Conservation (phyloP, 169 alveolate species). For the Plasmodium adleri region DNA sequence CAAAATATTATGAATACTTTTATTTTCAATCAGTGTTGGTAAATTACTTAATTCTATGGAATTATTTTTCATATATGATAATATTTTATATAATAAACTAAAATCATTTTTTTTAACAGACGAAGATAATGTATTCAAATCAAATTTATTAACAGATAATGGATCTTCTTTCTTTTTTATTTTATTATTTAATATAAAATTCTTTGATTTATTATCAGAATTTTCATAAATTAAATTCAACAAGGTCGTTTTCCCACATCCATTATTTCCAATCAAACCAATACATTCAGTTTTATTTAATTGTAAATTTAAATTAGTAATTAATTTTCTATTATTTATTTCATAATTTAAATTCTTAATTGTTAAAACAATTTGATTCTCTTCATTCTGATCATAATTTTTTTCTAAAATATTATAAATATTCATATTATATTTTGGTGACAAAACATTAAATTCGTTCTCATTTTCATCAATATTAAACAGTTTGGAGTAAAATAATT, state of each 20-base stretch:
- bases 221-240: constrained; percentile 74
- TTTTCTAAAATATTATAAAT: constrained; percentile 60
- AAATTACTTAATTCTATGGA: constrained; percentile 20
- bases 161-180: background rate
- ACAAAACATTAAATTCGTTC: constrained; percentile 17
- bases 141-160: background rate
- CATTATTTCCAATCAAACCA: constrained; percentile 87
- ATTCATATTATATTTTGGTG: constrained; percentile 72
- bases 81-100: constrained; percentile 20
- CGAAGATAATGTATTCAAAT: background rate
- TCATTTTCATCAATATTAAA: constrained; percentile 23
- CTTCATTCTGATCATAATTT: constrained; percentile 46
- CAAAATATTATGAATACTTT: constrained; percentile 1
- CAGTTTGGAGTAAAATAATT: constrained; percentile 18
- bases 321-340: constrained; percentile 77
- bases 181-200: constrained; percentile 20
- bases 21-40: constrained; percentile 18
- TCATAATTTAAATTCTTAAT: constrained; percentile 62
- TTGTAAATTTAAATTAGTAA: constrained; percentile 79
- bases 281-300: constrained; percentile 82
- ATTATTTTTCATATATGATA: constrained; percentile 50
- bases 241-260: constrained; percentile 84
- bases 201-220: constrained; percentile 27
- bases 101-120: constrained; percentile 43
- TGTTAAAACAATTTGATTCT: constrained; percentile 38